A percentile compares a stretch with the other conserved stretches of the same genome.
Conservation (phyloP, 75 land plant species). For the Cunninghamia lanceolata region DNA sequence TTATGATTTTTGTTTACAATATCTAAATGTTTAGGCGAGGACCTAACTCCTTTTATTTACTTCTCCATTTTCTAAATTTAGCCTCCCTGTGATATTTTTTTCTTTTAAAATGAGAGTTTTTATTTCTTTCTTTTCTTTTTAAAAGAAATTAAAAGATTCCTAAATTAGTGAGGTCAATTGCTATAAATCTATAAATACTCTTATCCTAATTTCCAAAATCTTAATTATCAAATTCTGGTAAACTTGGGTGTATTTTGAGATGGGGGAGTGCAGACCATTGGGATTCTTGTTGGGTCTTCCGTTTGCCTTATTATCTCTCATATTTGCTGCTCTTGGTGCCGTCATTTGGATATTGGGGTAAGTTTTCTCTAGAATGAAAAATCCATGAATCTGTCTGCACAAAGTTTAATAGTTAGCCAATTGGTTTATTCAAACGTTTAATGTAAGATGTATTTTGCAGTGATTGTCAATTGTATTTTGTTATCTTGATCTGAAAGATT, state of each 20-base stretch:
- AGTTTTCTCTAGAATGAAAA: not conserved
- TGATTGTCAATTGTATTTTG: not conserved
- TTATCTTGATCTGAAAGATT: not conserved
- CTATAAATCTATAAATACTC: too few relatives aligned
- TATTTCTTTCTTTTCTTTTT: too few relatives aligned
- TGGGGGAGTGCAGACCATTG: conserved; percentile 47
- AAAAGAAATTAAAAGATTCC: too few relatives aligned
- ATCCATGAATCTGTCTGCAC: not conserved
- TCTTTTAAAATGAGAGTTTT: too few relatives aligned
- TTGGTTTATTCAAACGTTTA: not conserved
- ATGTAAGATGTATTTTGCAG: not conserved
- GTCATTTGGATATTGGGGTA: conserved; percentile 57
- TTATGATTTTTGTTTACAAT: too few relatives aligned
- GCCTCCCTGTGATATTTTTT: too few relatives aligned
- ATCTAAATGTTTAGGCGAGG: too few relatives aligned
- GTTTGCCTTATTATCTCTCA: conserved; percentile 35
- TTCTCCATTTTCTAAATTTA: too few relatives aligned
- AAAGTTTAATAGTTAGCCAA: not conserved
- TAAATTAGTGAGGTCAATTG: too few relatives aligned
- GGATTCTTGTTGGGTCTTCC: conserved; percentile 56
- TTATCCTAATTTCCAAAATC: too few relatives aligned
- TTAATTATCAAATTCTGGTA: too few relatives aligned
- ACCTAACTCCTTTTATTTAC: too few relatives aligned
- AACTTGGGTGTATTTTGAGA: not conserved
- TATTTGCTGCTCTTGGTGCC: conserved; percentile 36